phyloP scores from a whole-genome alignment of 2,329 filamentous ascomycete species.

The Helminthosporium solani region DNA sequence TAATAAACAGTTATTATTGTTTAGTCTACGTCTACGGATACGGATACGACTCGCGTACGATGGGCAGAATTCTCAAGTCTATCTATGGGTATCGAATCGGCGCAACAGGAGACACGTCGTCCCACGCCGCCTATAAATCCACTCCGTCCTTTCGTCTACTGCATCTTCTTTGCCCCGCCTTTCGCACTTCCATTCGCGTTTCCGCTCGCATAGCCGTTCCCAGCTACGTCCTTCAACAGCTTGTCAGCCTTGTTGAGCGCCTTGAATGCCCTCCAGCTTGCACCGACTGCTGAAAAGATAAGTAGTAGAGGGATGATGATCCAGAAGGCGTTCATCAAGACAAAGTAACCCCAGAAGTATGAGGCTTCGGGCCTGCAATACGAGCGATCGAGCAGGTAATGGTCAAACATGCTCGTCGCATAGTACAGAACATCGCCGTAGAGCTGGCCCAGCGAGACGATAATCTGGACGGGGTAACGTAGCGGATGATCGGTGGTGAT shows the following conservation, averaged over 20 bases:
- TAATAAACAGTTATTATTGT: no score
- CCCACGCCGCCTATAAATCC: no score
- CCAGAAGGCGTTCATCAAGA: conserved; percentile 67
- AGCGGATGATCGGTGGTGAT: conserved; percentile 57
- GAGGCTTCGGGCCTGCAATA: conserved; percentile 63
- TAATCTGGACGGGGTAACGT: conserved; percentile 59
- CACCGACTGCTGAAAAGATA: conserved; percentile 37
- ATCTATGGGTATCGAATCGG: no score
- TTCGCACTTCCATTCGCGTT: conserved; percentile 17
- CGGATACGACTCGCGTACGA: no score
- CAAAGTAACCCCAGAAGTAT: conserved; percentile 68
- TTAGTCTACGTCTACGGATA: no score
- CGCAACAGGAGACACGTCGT: no score
- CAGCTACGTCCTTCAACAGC: conserved; percentile 22
- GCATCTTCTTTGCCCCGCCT: conserved; percentile 35
- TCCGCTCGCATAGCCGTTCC: conserved; percentile 8
- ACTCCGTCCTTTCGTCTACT: conserved; percentile 13
- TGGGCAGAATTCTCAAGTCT: no score
- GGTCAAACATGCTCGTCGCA: conserved; percentile 62
- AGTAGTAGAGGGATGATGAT: conserved; percentile 57
- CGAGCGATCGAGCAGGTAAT: conserved; percentile 53
- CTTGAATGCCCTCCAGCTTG: conserved; percentile 35
- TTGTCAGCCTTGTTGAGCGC: conserved; percentile 39
- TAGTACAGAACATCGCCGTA: conserved; percentile 67
- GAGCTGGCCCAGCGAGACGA: conserved; percentile 63